These are phyloP conservation scores for Suillus placidus DNA, from an alignment of 768 basidiomycete genomes.

Conservation along the genomic window DNA sequence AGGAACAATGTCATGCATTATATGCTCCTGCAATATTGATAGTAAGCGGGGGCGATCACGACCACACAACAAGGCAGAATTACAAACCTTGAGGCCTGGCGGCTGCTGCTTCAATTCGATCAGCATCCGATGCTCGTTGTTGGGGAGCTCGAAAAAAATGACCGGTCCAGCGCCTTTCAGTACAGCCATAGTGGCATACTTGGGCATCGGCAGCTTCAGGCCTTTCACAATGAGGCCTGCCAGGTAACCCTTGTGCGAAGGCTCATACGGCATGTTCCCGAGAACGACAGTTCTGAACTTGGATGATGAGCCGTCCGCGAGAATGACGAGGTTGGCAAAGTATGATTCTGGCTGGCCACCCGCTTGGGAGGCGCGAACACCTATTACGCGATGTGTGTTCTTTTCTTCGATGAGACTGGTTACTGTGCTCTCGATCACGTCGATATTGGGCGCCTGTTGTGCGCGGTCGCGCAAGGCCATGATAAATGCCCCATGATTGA, in stretches of 20 bases:
- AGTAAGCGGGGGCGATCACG: constrained; percentile 6
- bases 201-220: constrained; percentile 61
- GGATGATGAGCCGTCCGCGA: constrained; percentile 90
- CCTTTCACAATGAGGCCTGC: constrained; percentile 82
- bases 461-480: constrained; percentile 71
- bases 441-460: constrained; percentile 56
- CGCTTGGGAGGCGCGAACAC: constrained; percentile 40
- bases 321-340: constrained; percentile 71
- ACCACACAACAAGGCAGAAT: neutral
- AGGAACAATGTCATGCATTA: constrained; percentile 68
- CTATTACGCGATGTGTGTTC: constrained; percentile 25
- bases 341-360: constrained; percentile 49
- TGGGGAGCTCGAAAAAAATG: constrained; percentile 82
- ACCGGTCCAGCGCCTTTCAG: constrained; percentile 79
- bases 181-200: constrained; percentile 77
- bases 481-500: constrained; percentile 89
- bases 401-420: constrained; percentile 63
- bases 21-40: constrained; percentile 48
- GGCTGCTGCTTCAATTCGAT: constrained; percentile 81
- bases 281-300: constrained; percentile 74
- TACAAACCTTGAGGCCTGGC: constrained; percentile 69
- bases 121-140: constrained; percentile 84
- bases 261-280: constrained; percentile 45
- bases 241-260: constrained; percentile 69
- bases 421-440: constrained; percentile 78